These are phyloP conservation scores for Aspergillus viridinutans DNA, from an alignment of 2,329 filamentous ascomycete genomes.

Conservation along the genomic window DNA sequence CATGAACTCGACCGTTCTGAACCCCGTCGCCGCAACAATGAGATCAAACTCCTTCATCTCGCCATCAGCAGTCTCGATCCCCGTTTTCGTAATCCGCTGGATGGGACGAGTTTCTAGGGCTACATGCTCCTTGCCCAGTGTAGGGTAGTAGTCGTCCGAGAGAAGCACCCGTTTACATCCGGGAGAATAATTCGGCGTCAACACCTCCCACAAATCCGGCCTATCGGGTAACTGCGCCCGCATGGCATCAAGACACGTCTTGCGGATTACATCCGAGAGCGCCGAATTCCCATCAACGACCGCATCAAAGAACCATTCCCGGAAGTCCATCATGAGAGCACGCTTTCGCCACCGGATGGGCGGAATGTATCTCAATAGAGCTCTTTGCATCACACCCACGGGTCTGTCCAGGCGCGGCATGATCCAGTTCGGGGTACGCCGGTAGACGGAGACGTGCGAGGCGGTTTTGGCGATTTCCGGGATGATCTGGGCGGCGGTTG, in stretches of 20 bases:
- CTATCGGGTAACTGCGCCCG: slow-evolving; percentile 45
- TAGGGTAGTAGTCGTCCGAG: slow-evolving; percentile 54
- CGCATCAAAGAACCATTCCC: slow-evolving; percentile 48
- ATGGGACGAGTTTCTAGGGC: slow-evolving; percentile 50
- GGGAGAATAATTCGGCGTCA: slow-evolving; percentile 51
- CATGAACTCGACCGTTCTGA: slow-evolving; percentile 57
- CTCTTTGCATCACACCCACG: slow-evolving; percentile 41
- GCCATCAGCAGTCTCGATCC: slow-evolving; percentile 44
- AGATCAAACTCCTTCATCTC: slow-evolving; percentile 50
- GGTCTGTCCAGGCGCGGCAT: slow-evolving; percentile 50
- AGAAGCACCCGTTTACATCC: slow-evolving; percentile 56
- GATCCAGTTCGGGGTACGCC: slow-evolving; percentile 58
- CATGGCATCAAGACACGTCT: slow-evolving; percentile 37
- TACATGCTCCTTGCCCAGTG: slow-evolving; percentile 47
- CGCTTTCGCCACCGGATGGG: slow-evolving; percentile 49
- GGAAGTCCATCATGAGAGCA: slow-evolving; percentile 51
- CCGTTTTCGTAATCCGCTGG: slow-evolving; percentile 41
- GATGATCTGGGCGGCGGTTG: slow-evolving; percentile 56
- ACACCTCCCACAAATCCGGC: slow-evolving; percentile 49
- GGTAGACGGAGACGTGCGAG: slow-evolving; percentile 51
- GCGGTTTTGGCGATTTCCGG: slow-evolving; percentile 53
- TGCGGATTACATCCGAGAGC: slow-evolving; percentile 40
- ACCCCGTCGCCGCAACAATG: slow-evolving; percentile 57
- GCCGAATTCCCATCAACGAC: slow-evolving; percentile 38
- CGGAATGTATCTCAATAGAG: slow-evolving; percentile 49